Evolutionary conservation across 768 basidiomycete species (phyloP).

Genomic region (Macrocybe gigantea): DNA sequence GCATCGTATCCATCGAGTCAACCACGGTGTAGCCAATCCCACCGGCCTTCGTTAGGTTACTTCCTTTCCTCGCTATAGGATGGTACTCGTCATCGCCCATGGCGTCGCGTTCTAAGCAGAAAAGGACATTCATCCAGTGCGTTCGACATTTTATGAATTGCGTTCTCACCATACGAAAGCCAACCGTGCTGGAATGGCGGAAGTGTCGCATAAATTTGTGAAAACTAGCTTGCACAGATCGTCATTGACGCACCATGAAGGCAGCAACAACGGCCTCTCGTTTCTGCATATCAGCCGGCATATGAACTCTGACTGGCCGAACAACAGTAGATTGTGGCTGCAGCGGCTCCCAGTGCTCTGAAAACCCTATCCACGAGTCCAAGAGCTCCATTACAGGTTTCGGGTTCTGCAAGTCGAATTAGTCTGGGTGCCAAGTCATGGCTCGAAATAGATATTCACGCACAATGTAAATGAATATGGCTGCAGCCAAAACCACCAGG

Average conservation of each 20-base stretch:
- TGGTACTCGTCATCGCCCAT: constrained; percentile 94
- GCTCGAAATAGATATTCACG: background rate
- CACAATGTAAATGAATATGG: constrained; percentile 9
- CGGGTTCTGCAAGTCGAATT: constrained; percentile 6
- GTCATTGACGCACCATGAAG: constrained; percentile 54
- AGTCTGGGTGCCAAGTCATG: background rate
- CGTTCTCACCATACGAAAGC: constrained; percentile 66
- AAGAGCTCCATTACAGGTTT: constrained; percentile 18
- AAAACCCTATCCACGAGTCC: constrained; percentile 34
- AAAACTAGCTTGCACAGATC: background rate
- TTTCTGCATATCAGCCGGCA: constrained; percentile 52
- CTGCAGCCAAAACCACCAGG: constrained; percentile 3
- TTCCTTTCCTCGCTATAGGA: constrained; percentile 68
- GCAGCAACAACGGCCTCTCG: constrained; percentile 71
- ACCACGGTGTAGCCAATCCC: constrained; percentile 87
- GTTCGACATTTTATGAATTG: background rate
- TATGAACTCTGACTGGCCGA: constrained; percentile 1
- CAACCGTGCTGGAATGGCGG: constrained; percentile 63
- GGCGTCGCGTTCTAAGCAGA: constrained; percentile 67
- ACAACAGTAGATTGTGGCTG: constrained; percentile 12
- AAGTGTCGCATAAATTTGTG: background rate
- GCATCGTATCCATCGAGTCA: constrained; percentile 84
- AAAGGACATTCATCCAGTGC: constrained; percentile 2
- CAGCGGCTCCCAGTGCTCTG: constrained; percentile 28
- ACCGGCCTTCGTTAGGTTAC: constrained; percentile 72